Conservation (phyloP, 306 rosid species). For the Casuarina cunninghamiana region DNA sequence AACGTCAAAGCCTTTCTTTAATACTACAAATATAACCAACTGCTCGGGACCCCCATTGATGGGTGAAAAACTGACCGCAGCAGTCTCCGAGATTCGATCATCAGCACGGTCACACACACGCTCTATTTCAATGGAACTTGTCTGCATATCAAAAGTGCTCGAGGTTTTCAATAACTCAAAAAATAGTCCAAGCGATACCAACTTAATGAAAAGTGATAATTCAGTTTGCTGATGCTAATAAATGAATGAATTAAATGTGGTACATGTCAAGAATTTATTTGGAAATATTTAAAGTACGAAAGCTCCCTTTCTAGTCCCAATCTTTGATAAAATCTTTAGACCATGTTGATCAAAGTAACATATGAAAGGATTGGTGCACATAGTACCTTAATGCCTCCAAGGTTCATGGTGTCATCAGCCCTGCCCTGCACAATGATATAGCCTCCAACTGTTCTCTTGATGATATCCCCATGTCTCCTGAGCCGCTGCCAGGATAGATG, state of each 20-base stretch:
- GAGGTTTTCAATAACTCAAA: background rate
- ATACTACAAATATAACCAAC: slow-evolving; percentile 60
- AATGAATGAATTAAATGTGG: background rate
- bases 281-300: background rate
- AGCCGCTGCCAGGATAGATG: slow-evolving; percentile 44
- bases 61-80: slow-evolving; percentile 62
- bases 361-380: background rate
- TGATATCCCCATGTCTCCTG: slow-evolving; percentile 86
- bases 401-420: slow-evolving; percentile 97
- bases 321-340: background rate
- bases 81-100: slow-evolving; percentile 63
- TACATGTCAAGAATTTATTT: background rate
- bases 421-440: slow-evolving; percentile 74
- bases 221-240: background rate
- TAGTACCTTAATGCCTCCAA: slow-evolving; percentile 91
- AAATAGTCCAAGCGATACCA: background rate
- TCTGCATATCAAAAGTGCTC: slow-evolving; percentile 36
- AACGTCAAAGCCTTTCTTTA: slow-evolving; percentile 46
- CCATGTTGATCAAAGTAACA: background rate
- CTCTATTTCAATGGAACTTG: slow-evolving; percentile 78
- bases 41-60: slow-evolving; percentile 68
- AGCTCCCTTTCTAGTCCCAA: background rate
- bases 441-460: slow-evolving; percentile 73
- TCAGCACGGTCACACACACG: slow-evolving; percentile 66
- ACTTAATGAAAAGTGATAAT: background rate